phyloP scores from a whole-genome alignment of 495 filamentous ascomycete species.

The Annulohypoxylon bovei region DNA sequence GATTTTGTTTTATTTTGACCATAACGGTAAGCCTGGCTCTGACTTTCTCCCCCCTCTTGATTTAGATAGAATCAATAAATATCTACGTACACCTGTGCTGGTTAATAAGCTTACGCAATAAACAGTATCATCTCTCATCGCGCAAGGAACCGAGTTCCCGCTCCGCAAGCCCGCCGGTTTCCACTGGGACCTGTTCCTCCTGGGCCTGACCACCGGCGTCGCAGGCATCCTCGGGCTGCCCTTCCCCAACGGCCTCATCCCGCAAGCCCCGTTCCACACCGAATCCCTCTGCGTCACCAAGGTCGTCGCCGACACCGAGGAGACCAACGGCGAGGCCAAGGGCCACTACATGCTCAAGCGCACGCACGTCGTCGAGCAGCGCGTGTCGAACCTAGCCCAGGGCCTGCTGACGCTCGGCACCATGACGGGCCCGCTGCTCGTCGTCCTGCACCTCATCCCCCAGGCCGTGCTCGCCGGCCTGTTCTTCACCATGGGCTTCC shows the following conservation, averaged over 20 bases:
- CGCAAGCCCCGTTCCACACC: slow-evolving; percentile 95
- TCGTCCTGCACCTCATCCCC: slow-evolving; percentile 85
- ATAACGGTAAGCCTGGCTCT: slow-evolving; percentile 69
- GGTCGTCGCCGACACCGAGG: slow-evolving; percentile 65
- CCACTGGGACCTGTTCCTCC: slow-evolving; percentile 94
- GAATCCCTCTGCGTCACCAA: slow-evolving; percentile 79
- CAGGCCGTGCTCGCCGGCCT: slow-evolving; percentile 88
- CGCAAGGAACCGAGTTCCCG: slow-evolving; percentile 92
- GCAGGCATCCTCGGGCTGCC: slow-evolving; percentile 88
- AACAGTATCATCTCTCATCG: slow-evolving; percentile 83
- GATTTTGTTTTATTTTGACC: slow-evolving; percentile 93
- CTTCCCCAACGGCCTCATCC: slow-evolving; percentile 91
- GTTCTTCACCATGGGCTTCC: slow-evolving; percentile 94
- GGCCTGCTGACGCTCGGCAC: slow-evolving; percentile 86
- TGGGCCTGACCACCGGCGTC: slow-evolving; percentile 86
- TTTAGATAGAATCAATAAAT: neutral
- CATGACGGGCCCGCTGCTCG: slow-evolving; percentile 86
- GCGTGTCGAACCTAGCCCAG: slow-evolving; percentile 85
- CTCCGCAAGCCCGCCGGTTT: slow-evolving; percentile 92
- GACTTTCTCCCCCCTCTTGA: neutral
- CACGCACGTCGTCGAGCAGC: slow-evolving; percentile 88
- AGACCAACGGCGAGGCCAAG: slow-evolving; percentile 62
- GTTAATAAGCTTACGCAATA: slow-evolving; percentile 12
- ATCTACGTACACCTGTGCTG: neutral
- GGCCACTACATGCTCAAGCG: slow-evolving; percentile 65